phyloP scores from a whole-genome alignment of 495 filamentous ascomycete genomes.

The Pyronema domesticum region DNA sequence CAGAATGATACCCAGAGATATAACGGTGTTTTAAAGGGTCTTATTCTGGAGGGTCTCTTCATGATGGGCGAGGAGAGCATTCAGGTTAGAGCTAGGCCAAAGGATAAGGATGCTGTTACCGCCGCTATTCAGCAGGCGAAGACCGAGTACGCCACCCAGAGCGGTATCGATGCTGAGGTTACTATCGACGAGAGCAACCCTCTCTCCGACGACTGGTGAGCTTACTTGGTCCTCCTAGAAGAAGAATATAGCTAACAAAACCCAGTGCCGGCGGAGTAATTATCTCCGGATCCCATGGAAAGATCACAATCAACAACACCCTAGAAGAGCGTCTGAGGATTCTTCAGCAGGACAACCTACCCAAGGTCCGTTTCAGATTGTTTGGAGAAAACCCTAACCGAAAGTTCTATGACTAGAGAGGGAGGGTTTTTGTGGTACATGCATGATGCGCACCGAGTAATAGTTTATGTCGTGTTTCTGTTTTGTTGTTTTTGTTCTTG shows the following conservation, averaged over 20 bases:
- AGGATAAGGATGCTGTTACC: constrained; percentile 53
- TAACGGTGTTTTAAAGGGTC: constrained; percentile 49
- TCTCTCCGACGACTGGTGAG: constrained; percentile 72
- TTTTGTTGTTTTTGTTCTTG: too few relatives aligned
- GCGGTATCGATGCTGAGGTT: constrained; percentile 44
- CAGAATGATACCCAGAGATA: constrained; percentile 55
- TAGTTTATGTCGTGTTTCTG: too few relatives aligned
- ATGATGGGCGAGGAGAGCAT: constrained; percentile 65
- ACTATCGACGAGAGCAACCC: constrained; percentile 61
- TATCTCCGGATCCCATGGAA: constrained; percentile 67
- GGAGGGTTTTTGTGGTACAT: too few relatives aligned
- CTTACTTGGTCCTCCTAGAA: constrained; percentile 10
- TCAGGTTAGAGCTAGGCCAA: constrained; percentile 53
- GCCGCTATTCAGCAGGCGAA: constrained; percentile 57
- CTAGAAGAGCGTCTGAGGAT: constrained; percentile 79
- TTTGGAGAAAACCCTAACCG: constrained; percentile 89
- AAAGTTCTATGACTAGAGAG: constrained; percentile 66
- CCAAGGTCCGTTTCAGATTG: constrained; percentile 62
- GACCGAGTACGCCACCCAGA: constrained; percentile 62
- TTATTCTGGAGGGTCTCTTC: constrained; percentile 83
- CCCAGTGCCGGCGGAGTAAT: constrained; percentile 63
- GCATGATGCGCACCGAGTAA: too few relatives aligned
- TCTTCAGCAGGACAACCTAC: constrained; percentile 66
- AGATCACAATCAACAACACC: constrained; percentile 98
- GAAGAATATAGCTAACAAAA: not conserved